Percentiles rank a stretch among this genome's conserved stretches.
phyloP scores from a whole-genome alignment of 2,329 filamentous ascomycete species.

The Paraphaeosphaeria sporulosa region DNA sequence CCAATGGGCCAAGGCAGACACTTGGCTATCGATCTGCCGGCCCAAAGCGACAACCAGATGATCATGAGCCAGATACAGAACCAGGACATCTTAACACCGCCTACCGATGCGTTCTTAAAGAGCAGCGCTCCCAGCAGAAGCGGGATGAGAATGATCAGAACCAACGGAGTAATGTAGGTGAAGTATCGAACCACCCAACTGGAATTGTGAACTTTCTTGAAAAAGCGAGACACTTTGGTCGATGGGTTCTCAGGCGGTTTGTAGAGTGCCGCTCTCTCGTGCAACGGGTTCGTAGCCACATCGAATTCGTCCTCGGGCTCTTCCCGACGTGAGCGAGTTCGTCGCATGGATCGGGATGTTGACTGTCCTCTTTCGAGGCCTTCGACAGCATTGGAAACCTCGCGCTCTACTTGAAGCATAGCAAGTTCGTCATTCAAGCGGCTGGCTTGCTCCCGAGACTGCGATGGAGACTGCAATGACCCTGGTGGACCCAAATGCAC shows the following conservation, averaged over 20 bases:
- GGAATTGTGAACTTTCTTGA: slow-evolving; percentile 71
- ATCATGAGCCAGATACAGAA: slow-evolving; percentile 96
- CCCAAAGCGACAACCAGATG: slow-evolving; percentile 91
- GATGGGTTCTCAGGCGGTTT: slow-evolving; percentile 69
- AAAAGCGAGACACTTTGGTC: slow-evolving; percentile 67
- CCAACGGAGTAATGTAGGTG: slow-evolving; percentile 73
- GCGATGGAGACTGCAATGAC: slow-evolving; percentile 59
- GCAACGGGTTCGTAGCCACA: slow-evolving; percentile 71
- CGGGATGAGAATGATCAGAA: slow-evolving; percentile 71
- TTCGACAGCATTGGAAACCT: slow-evolving; percentile 58
- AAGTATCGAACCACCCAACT: slow-evolving; percentile 74
- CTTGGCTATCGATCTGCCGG: slow-evolving; percentile 71
- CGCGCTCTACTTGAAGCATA: slow-evolving; percentile 69
- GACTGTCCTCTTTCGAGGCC: slow-evolving; percentile 45
- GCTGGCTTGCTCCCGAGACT: slow-evolving; percentile 65
- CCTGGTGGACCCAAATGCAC: slow-evolving; percentile 32
- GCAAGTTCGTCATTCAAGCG: slow-evolving; percentile 72
- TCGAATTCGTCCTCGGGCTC: slow-evolving; percentile 73
- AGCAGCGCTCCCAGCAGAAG: slow-evolving; percentile 69
- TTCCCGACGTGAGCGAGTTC: slow-evolving; percentile 60
- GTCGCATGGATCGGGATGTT: slow-evolving; percentile 55
- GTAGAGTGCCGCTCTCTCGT: slow-evolving; percentile 71
- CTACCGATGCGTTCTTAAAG: slow-evolving; percentile 68
- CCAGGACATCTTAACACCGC: slow-evolving; percentile 83
- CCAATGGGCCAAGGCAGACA: slow-evolving; percentile 68